Base-by-base conservation (phyloP, 257 asterid genomes). In the Nicotiana obtusifolia region DNA sequence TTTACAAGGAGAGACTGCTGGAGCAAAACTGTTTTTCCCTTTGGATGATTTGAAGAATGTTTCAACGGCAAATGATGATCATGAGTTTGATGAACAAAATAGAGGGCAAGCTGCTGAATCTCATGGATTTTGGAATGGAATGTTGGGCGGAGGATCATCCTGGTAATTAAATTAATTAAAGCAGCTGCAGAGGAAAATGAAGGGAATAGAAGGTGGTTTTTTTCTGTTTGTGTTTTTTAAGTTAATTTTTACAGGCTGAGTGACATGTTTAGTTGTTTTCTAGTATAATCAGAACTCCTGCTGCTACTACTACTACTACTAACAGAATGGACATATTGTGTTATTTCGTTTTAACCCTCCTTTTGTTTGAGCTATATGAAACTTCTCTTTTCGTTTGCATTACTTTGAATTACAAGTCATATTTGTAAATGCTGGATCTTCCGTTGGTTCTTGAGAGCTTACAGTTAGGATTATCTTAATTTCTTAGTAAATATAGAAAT, bases 41-140 rank as follows among this genome's bases (percentile, higher is more conserved):
- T 86, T 88, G 37, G 95, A 89, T 61, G 95, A 90, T 67, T 73
- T 89, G 88, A 92, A 88, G 83, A 88, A 80, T 71, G 71, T 90
- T 0, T 57, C 68, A 13, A 53, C 76, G 1, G 84, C 37, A 0
- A 66, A 69, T 56, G 64, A 83, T 28, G 37, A 81, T 73, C 73
- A 71, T 28, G 76, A 81, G 24, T 86, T 86, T 31, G 86, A 44
- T n/a, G 84, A 86, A 41, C 49, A 41, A 75, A 86, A 86, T 84
- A 87, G 90, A 84, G 88, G 76, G 54, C 90, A 87, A 83, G 90
- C 78, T 2, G 93, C 85, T 20, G 49, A 80, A 67, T 77, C 83
- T 1, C 84, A 79, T 85, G 93, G 89, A n/a, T 89, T 83, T 75
- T 94, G 98, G 98, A 91, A 81, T 83, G 97, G 95, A 8, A 89